Conservation (phyloP, 192 early-diverging fungal genomes). For the Rhizoclosmatium globosum region DNA sequence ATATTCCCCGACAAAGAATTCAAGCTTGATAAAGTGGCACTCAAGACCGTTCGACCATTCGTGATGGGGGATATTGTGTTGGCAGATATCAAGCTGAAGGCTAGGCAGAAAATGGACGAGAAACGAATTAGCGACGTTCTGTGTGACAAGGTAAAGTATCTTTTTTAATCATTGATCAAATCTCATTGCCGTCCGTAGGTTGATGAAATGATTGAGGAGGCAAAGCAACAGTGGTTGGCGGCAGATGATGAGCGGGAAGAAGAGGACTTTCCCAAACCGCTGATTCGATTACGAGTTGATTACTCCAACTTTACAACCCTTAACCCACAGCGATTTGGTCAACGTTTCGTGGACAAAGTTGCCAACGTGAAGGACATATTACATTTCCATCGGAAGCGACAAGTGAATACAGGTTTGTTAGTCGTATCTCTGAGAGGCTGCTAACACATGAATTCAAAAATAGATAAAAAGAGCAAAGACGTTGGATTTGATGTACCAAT, state of each 20-base stretch:
- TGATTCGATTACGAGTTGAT: conserved; percentile 86
- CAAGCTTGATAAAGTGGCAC: conserved; percentile 74
- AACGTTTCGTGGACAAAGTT: conserved; percentile 77
- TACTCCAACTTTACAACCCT: conserved; percentile 85
- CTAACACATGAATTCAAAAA: neutral
- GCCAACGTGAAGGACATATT: conserved; percentile 92
- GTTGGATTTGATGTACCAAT: conserved; percentile 16
- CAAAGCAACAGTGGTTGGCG: conserved; percentile 65
- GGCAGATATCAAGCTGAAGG: conserved; percentile 44
- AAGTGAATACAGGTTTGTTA: neutral
- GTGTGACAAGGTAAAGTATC: conserved; percentile 52
- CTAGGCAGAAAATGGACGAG: conserved; percentile 62
- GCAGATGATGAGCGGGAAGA: conserved; percentile 45
- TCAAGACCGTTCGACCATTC: conserved; percentile 89
- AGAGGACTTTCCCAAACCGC: conserved; percentile 65
- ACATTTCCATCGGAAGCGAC: conserved; percentile 74
- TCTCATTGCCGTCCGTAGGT: conserved; percentile 35
- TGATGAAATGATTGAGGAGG: conserved; percentile 70
- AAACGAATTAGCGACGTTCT: conserved; percentile 62
- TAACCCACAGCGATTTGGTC: conserved; percentile 88
- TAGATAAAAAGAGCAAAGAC: neutral
- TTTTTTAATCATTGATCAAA: conserved; percentile 1
- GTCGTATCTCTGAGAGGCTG: neutral
- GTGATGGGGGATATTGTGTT: conserved; percentile 77
- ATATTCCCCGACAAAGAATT: conserved; percentile 72